These are phyloP conservation scores for Croton setiger DNA, from an alignment of 441 rosid species.

Conservation along the genomic window DNA sequence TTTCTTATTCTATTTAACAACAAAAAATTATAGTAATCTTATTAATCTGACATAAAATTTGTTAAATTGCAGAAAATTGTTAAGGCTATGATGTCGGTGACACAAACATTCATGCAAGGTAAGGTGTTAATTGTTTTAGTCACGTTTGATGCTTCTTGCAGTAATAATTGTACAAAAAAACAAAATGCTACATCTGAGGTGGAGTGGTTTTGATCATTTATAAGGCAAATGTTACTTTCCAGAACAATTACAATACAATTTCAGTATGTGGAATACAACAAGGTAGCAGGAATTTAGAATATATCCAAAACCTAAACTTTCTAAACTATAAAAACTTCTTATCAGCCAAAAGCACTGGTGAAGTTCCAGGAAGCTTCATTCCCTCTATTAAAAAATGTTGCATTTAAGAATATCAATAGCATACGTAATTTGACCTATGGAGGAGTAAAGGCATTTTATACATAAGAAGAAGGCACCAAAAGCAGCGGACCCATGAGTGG, in stretches of 20 bases:
- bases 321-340: neutral
- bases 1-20: neutral
- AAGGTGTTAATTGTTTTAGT: neutral
- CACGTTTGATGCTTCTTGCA: neutral
- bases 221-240: conserved; percentile 3
- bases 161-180: no score
- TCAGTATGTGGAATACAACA: conserved; percentile 12
- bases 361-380: conserved; percentile 32
- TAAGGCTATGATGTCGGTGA: conserved; percentile 13
- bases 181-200: neutral
- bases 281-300: neutral
- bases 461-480: conserved; percentile 16
- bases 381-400: neutral
- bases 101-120: conserved; percentile 6
- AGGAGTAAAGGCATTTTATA: neutral
- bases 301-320: neutral
- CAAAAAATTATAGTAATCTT: neutral
- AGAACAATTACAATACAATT: neutral
- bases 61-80: neutral
- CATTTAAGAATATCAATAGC: conserved; percentile 15
- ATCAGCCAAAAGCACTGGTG: conserved; percentile 8
- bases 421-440: conserved; percentile 22
- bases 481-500: conserved; percentile 5
- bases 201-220: neutral
- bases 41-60: neutral